A percentile compares a stretch with the other conserved stretches of the same genome.
These are phyloP conservation scores for Aspergillus sp. DNA, from an alignment of 2,329 filamentous ascomycete species.

Conservation along the genomic window DNA sequence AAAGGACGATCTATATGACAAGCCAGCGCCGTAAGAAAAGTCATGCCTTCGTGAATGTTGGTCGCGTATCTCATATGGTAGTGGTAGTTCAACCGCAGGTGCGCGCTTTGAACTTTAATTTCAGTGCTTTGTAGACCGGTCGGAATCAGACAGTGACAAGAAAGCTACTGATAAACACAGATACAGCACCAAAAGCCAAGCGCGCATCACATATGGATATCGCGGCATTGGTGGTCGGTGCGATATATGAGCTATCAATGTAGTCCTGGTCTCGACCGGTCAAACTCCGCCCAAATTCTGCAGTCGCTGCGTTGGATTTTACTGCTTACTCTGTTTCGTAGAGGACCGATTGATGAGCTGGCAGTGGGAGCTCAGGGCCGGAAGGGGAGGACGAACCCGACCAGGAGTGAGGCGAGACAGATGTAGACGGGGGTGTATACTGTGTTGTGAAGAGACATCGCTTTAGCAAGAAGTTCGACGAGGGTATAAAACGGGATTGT, in stretches of 20 bases:
- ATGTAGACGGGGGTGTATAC: conserved; percentile 55
- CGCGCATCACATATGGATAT: conserved; percentile 13
- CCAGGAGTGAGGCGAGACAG: conserved; percentile 46
- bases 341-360: conserved; percentile 10
- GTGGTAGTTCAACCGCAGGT: not conserved
- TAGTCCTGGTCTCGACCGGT: not conserved
- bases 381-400: conserved; percentile 48
- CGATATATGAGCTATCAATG: conserved; percentile 10
- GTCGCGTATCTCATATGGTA: conserved; percentile 13
- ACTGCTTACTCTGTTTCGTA: not conserved
- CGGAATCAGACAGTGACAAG: conserved; percentile 22
- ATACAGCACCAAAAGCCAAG: conserved; percentile 20
- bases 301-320: not conserved
- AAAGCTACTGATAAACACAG: conserved; percentile 22
- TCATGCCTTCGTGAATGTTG: conserved; percentile 12
- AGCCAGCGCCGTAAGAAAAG: conserved; percentile 10
- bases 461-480: conserved; percentile 28
- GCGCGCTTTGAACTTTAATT: not conserved
- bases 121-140: not conserved
- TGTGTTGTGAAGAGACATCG: conserved; percentile 11
- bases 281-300: not conserved
- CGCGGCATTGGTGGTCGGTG: conserved; percentile 22
- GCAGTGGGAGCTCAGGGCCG: conserved; percentile 41
- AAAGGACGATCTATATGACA: conserved; percentile 10
- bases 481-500: conserved; percentile 10